Evolutionary conservation across 2,329 filamentous ascomycete genomes (phyloP), one percentile per base, ranked within the genome.

Genomic region (Grosmannia huntii): DNA sequence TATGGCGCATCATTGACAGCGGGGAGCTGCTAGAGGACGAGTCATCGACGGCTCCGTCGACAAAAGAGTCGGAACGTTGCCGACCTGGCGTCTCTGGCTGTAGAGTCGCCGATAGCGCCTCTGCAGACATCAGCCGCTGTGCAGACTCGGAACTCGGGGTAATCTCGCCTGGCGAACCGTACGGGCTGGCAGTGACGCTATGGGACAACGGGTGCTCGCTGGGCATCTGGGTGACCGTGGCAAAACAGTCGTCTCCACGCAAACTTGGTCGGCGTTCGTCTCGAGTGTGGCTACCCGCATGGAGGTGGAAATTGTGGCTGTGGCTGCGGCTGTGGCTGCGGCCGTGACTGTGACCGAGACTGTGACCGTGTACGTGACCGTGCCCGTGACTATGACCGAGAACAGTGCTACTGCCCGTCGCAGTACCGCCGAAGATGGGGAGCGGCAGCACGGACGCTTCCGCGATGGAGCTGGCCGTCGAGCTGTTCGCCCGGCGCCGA

Each of bases 141-240:
- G 44, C 41, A 28, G 58, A 49, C 36, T 61, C 60, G 44, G 69
- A 64, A 60, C 33, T 52, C 33, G 57, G 57, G 53, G 49, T 56
- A 46, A 52, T 66, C 51, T 68, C 65, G 49, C 64, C 65, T 19
- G 70, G 66, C 62, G 71, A 71, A 16, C 74, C 70, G 53, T 85
- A 81, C 1, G 87, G 87, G 66, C 84, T 88, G 21, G 81, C 86
- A 41, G 82, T 84, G 54, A 88, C 79, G 67, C 87, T 91, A 64
- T 89, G 85, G 21, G 87, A 83, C 49, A 92, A 72, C 23, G 88
- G 87, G 68, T 92, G 88, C 57, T 89, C 86, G 54, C 73, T 71
- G 56, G 79, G 76, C 64, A 76, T 73, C 64, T 65, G 66, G 38
- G 70, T 73, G 25, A 73, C 64, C 54, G 70, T 72, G 27, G 73